Base-by-base conservation (phyloP, 2,329 filamentous ascomycete species). In the Talaromyces piceae region DNA sequence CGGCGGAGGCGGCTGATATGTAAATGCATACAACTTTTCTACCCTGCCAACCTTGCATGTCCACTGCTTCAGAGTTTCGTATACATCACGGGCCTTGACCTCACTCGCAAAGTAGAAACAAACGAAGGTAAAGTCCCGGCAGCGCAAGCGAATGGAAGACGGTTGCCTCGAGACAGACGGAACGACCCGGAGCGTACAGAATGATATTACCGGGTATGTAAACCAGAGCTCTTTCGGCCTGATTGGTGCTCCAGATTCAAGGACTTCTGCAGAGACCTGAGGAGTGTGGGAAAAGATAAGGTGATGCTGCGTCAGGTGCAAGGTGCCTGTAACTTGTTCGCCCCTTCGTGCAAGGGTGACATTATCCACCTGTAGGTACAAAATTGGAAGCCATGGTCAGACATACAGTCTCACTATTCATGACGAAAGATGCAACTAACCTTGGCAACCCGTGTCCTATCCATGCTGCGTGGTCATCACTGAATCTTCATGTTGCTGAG, bases 41-140 rank as follows among this genome's bases (percentile, higher is more conserved):
- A 97, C 81, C 25, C 83, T 82, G 5, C 88, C 87, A 7, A 95
- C 72, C 61, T 83, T 90, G 72, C 88, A 95, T 0, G 90, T 91
- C 61, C 88, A 81, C 41, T 77, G 73, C 55, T 86, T 87, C 57
- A 98, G 88, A 55, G 83, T 90, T 52, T 96, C 91, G 67, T 90
- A 98, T 1, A 87, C 87, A 58, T 95, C 88, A 52, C 87, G 82
- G 7, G 89, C 91, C 57, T 83, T 77, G 49, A 78, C 78, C 61
- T 91, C 86, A 51, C 86, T 82, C 18, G 74, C 65, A 65, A 98
- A 95, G 69, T 91, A 90, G 71, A 98, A 91, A 55, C 88, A 91
- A 55, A 95, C 83, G 69, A 91, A 95, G 45, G 83, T 91, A 67
- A 98, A 97, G 74, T 98, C 93, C 52, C 91, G 87, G 65, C 91